Percentiles rank a stretch among this genome's conserved stretches.
These are phyloP conservation scores for Gloeophyllum trabeum DNA, from an alignment of 768 basidiomycete genomes.

Conservation along the genomic window DNA sequence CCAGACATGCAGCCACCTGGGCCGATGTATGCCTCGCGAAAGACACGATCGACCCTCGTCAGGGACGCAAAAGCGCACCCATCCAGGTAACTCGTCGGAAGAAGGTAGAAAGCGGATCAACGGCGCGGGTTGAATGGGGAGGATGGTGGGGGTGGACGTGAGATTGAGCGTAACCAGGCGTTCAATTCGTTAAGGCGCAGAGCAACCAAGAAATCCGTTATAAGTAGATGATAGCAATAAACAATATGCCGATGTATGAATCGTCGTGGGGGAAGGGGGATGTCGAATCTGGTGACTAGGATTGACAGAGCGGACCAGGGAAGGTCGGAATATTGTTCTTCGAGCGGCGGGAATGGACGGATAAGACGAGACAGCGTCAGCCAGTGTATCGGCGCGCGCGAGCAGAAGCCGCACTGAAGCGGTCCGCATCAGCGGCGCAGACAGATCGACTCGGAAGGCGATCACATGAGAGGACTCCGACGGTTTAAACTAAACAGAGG, in stretches of 20 bases:
- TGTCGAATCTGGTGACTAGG: not conserved
- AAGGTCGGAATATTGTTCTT: slow-evolving; percentile 12
- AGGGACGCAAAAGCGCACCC: no score
- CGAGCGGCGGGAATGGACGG: slow-evolving; percentile 20
- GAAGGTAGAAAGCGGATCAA: no score
- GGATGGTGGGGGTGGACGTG: not conserved
- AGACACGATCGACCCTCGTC: no score
- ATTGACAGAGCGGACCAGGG: slow-evolving; percentile 7
- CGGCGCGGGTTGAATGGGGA: no score
- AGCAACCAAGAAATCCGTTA: no score
- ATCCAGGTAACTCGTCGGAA: no score
- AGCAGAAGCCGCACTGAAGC: slow-evolving; percentile 76
- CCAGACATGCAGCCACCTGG: no score
- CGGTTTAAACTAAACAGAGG: slow-evolving; percentile 26
- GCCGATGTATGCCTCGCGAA: no score
- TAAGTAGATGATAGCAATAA: not conserved
- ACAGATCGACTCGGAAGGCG: slow-evolving; percentile 42
- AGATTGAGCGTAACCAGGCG: not conserved
- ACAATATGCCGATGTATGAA: slow-evolving; percentile 6
- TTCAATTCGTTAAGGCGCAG: not conserved
- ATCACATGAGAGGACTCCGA: slow-evolving; percentile 19
- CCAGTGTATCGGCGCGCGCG: slow-evolving; percentile 71
- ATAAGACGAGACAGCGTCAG: slow-evolving; percentile 25
- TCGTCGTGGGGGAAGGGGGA: slow-evolving; percentile 8
- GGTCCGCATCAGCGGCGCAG: slow-evolving; percentile 39